phyloP scores from a whole-genome alignment of 331 rosid species.

The Pyrus hybrid region DNA sequence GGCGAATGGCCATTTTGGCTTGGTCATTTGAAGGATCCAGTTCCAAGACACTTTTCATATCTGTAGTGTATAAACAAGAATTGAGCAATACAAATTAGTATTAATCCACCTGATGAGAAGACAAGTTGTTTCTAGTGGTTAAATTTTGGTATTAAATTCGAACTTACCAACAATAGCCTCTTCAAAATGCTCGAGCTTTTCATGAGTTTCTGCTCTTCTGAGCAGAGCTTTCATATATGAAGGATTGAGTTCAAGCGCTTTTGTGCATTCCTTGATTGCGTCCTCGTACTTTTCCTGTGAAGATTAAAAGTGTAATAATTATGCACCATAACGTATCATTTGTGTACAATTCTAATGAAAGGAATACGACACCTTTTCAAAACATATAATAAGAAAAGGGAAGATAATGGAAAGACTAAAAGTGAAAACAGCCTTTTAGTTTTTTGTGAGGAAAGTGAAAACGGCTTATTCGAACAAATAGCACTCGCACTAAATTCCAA shows the following conservation, averaged over 20 bases:
- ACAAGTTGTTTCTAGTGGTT: not conserved
- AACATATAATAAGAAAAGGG: not conserved
- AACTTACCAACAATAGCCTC: conserved; percentile 80
- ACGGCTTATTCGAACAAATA: not conserved
- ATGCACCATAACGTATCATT: not conserved
- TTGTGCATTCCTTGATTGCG: conserved; percentile 78
- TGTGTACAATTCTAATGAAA: not conserved
- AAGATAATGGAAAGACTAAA: not conserved
- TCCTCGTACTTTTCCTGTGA: conserved; percentile 66
- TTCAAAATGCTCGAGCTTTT: conserved; percentile 89
- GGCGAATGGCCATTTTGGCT: conserved; percentile 50
- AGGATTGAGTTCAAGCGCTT: conserved; percentile 83
- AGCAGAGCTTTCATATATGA: conserved; percentile 63
- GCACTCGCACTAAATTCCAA: not conserved
- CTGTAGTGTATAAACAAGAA: conserved; percentile 33
- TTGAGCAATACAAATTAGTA: not conserved
- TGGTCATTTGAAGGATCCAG: conserved; percentile 79
- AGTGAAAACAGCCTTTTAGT: not conserved
- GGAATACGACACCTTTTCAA: not conserved
- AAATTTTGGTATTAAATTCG: not conserved
- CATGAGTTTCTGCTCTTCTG: conserved; percentile 90
- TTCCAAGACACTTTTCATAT: conserved; percentile 73
- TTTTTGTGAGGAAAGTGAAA: not conserved
- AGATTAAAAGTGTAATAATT: not conserved
- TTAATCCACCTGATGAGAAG: not conserved